Evolutionary conservation across 345 rosid genomes (phyloP).

Genomic region (Bruguiera gymnorhiza): DNA sequence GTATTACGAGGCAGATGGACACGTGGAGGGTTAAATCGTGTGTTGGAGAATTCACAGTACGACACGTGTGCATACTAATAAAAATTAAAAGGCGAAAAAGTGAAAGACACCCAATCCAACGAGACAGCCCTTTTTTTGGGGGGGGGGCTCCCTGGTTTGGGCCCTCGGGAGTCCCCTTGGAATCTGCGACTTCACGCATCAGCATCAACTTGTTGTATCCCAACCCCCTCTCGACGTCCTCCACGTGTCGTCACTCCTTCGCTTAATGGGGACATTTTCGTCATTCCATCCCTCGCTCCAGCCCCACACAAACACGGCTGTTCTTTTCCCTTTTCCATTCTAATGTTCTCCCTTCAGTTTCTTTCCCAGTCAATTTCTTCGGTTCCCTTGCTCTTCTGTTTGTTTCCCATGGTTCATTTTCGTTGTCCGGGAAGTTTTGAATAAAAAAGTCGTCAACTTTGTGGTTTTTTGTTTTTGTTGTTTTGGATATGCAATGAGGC

Average conservation of each 20-base stretch:
- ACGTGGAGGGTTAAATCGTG: conserved; percentile 4
- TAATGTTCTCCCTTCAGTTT: neutral
- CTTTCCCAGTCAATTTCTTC: neutral
- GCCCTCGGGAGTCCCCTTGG: conserved; percentile 23
- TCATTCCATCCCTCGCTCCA: neutral
- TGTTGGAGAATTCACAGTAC: neutral
- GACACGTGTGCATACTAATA: conserved; percentile 17
- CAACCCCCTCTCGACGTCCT: conserved; percentile 23
- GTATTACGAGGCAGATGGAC: conserved; percentile 14
- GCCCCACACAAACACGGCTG: neutral
- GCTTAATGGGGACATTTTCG: neutral
- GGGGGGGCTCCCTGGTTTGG: neutral
- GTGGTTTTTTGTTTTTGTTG: neutral
- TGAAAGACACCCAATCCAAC: neutral
- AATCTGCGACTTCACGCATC: conserved; percentile 22
- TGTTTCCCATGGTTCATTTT: neutral
- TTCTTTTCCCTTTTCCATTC: neutral
- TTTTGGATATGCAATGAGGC: neutral
- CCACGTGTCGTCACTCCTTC: conserved; percentile 37
- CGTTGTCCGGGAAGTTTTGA: neutral
- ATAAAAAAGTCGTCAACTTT: conserved; percentile 10
- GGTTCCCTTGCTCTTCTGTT: neutral
- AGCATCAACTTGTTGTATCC: conserved; percentile 20
- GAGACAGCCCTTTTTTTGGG: conserved; percentile 2
- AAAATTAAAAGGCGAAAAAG: neutral